Evolutionary conservation across 2,329 filamentous ascomycete genomes (phyloP), one percentile per base, ranked within the genome.

Genomic region (Hirsutella minnesotensis): DNA sequence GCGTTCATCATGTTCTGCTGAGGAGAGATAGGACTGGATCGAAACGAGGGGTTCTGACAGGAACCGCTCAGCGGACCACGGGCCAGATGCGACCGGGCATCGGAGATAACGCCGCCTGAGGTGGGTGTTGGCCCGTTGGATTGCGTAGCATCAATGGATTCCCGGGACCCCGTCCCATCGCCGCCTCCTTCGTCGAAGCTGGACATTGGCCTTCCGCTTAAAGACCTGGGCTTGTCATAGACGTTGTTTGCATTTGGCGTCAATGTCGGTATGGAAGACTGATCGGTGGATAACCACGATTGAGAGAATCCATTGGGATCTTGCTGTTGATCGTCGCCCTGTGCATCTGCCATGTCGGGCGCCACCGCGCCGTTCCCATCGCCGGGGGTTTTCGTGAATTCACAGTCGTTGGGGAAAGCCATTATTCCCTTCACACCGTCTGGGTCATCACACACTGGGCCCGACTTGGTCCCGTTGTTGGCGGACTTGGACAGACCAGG

Each of bases 101-200:
- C 60, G 13, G 61, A 58, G 19, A 51, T 48, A 34, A 47, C 50
- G 44, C 44, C 55, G 51, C 71, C 77, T 4, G 77, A 80, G 51
- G 74, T 79, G 3, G 77, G 77, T 10, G 77, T 80, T 19, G 69
- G 73, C n/a, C 71, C 63, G 46, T 67, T 74, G 3, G 75, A 77
- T 39, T 61, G 61, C 7, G 63, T 65, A 19, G 63, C 65, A 16
- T 73, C 72, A 3, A 72, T 66, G 0, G 73, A 75, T 3, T 60
- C 63, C 1, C 68, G 70, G 19, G 60, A 61, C 12, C 13, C 38
- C 16, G 22, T 27, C 16, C 24, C n/a, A 15, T 62, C 59, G n/a
- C 67, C 70, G 42, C 59, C 63, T 35, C 57, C 58, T n/a, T 68
- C 68, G 18, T 59, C 64, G 45, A 68, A 74, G 18, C 63, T 58